Evolutionary conservation across 306 rosid species (phyloP).

Genomic region (Rosa multiflora): DNA sequence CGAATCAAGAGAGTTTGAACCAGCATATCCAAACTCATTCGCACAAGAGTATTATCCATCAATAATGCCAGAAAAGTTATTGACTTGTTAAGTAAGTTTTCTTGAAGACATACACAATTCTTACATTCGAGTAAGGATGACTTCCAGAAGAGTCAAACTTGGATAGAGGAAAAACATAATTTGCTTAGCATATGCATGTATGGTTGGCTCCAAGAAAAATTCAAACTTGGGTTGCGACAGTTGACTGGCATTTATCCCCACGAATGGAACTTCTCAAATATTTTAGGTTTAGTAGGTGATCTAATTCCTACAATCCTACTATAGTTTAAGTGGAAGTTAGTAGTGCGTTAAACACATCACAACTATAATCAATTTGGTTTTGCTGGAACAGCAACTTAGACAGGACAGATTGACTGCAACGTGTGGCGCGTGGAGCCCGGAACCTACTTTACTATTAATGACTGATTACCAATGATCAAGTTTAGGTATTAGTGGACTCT

Average conservation of each 20-base stretch:
- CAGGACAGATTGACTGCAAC: background rate
- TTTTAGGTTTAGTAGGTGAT: background rate
- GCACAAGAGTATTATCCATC: background rate
- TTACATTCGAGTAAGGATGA: background rate
- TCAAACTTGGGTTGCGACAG: conserved; percentile 9
- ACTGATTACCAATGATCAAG: background rate
- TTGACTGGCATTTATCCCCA: background rate
- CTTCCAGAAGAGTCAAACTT: background rate
- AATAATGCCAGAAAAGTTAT: background rate
- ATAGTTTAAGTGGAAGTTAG: background rate
- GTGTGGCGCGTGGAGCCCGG: background rate
- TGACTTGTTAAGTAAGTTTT: background rate
- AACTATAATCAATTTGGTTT: background rate
- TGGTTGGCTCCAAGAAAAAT: background rate
- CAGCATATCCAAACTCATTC: background rate
- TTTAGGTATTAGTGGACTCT: background rate
- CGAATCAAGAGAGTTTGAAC: background rate
- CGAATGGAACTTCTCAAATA: background rate
- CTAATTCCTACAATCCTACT: background rate
- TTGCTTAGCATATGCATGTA: background rate
- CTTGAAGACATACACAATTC: background rate
- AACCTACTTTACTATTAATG: background rate
- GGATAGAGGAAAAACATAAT: conserved; percentile 3
- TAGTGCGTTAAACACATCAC: background rate
- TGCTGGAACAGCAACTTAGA: background rate